Evolutionary conservation across 768 basidiomycete genomes (phyloP), one percentile per base, ranked within the genome.

Genomic region (Suillus subalutaceus): DNA sequence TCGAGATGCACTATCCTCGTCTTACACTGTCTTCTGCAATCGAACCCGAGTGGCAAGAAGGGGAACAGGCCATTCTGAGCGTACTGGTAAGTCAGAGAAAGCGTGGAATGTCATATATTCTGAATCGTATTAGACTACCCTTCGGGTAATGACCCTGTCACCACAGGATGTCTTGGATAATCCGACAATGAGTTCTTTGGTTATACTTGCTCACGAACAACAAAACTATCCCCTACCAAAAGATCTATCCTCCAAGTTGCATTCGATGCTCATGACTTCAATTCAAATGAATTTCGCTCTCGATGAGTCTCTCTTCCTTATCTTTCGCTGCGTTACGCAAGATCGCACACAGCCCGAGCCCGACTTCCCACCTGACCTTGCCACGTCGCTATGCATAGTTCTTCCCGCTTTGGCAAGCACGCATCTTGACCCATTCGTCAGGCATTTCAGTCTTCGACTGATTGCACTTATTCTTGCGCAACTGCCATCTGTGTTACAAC

Each of bases 381-480:
- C 83, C 6, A 70, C 79, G 5, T 83, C 86, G 2, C 79, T 91
- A 1, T 80, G 80, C 48, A 79, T 80, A 6, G 69, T 86, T 10
- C 75, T 92, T 37, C 83, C 88, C 1, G 77, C 82, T 3, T 70
- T 92, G 38, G 87, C 89, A 15, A 87, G 88, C 70, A 82, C 79
- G 2, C 89, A 92, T 71, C 83, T 88, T 4, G 85, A 91, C 64
- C 76, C 89, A 3, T 72, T 79, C 43, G 78, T 83, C 30, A 83
- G 92, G 23, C 86, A 91, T 67, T 80, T 88, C 65, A 79, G 83
- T 7, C 88, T 90, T 74, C 87, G 89, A 4, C 75, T 88, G 32
- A 76, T 92, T 10, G 84, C 87, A 0, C 76, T 83, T 48, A 74
- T 89, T 1, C 80, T 92, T 23, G 77, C 82, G 0, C 78, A 81